Conservation (phyloP, 108 stramenopile genomes). For the Skeletonema grethae region DNA sequence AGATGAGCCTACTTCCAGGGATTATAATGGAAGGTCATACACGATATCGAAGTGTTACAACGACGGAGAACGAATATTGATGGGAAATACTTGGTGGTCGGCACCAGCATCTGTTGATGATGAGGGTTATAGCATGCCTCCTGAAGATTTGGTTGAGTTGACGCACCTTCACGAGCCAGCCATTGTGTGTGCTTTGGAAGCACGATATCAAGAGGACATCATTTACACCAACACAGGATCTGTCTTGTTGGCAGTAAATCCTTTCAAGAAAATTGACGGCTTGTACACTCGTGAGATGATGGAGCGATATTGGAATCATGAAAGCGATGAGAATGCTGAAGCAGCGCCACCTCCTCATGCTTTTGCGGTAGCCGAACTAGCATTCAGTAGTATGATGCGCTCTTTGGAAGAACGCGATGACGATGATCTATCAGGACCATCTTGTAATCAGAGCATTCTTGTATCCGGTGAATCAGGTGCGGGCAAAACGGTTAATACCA, state of each 20-base stretch:
- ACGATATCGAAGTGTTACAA: conserved; percentile 24
- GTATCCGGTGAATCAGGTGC: conserved; percentile 85
- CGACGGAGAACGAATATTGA: conserved; percentile 25
- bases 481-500: conserved; percentile 89
- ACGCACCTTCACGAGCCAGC: conserved; percentile 89
- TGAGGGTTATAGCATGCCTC: conserved; percentile 32
- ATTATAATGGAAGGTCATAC: conserved; percentile 18
- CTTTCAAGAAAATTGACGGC: conserved; percentile 64
- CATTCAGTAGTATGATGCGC: conserved; percentile 76
- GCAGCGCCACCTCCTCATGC: conserved; percentile 66
- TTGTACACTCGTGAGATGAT: conserved; percentile 28
- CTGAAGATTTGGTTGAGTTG: conserved; percentile 70
- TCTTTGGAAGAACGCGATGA: conserved; percentile 49
- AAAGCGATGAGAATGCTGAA: conserved; percentile 14
- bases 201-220: conserved; percentile 58
- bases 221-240: conserved; percentile 94
- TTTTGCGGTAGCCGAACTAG: conserved; percentile 91
- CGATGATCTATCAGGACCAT: conserved; percentile 14
- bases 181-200: conserved; percentile 69
- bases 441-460: conserved; percentile 64
- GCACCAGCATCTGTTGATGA: conserved; percentile 11
- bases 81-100: conserved; percentile 43
- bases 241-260: conserved; percentile 92
- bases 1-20: conserved; percentile 9
- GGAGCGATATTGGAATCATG: conserved; percentile 22